These are phyloP conservation scores for Populus hybrid DNA, from an alignment of 441 rosid species.

Conservation along the genomic window DNA sequence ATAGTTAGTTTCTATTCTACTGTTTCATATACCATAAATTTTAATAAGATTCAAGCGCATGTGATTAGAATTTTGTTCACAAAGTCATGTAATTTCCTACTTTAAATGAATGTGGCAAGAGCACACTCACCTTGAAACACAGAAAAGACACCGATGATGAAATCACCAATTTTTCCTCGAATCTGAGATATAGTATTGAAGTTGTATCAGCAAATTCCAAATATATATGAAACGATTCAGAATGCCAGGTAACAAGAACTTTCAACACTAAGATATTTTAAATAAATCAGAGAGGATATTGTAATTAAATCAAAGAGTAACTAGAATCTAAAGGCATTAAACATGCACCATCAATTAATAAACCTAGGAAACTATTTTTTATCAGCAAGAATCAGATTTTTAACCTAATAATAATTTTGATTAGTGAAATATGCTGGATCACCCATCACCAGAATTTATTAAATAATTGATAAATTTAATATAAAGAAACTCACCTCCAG, in stretches of 20 bases:
- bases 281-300: background rate
- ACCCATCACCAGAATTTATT: background rate
- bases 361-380: background rate
- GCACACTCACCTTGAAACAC: conserved; percentile 68
- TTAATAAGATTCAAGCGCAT: conserved; percentile 2
- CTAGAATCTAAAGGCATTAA: background rate
- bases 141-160: conserved; percentile 64
- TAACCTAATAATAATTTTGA: background rate
- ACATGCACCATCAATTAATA: background rate
- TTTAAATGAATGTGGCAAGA: conserved; percentile 10
- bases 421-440: background rate
- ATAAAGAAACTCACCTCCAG: conserved; percentile 50
- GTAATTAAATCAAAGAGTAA: background rate
- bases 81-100: background rate
- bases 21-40: background rate
- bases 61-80: conserved; percentile 2
- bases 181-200: conserved; percentile 39
- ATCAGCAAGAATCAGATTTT: background rate
- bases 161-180: conserved; percentile 66
- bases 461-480: background rate
- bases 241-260: background rate
- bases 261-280: background rate
- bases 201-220: conserved; percentile 21
- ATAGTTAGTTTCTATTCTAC: background rate
- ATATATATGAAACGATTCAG: background rate